Conservation (phyloP, 2,329 filamentous ascomycete genomes). For the Fusarium staphyleae region DNA sequence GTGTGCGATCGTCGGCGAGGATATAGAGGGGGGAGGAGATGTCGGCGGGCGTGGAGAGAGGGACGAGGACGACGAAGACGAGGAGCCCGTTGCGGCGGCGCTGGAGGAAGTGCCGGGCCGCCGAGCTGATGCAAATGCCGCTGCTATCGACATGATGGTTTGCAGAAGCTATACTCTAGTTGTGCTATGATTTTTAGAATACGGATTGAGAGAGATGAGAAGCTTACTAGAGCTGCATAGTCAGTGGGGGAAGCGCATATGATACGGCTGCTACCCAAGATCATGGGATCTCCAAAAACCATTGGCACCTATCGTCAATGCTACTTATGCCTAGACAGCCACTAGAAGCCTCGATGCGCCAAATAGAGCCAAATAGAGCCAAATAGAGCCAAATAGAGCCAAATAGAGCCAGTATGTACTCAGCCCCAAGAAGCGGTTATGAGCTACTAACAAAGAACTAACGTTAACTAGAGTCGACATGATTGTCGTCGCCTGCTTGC, state of each 20-base stretch:
- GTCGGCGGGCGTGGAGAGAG: constrained; percentile 35
- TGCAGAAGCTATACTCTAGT: neutral
- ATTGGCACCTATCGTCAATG: no score
- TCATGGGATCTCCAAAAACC: constrained; percentile 23
- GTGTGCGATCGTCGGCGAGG: constrained; percentile 34
- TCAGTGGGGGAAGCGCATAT: constrained; percentile 32
- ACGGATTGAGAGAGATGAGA: neutral
- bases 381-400: no score
- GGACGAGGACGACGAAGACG: constrained; percentile 32
- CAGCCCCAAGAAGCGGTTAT: no score
- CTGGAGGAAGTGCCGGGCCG: constrained; percentile 13
- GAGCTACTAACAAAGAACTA: no score
- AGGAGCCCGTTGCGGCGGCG: constrained; percentile 21
- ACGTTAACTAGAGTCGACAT: no score
- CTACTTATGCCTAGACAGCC: no score
- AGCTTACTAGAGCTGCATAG: constrained; percentile 20
- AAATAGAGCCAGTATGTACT: no score
- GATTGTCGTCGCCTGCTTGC: no score
- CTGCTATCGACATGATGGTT: constrained; percentile 20
- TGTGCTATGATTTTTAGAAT: neutral
- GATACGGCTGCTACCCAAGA: constrained; percentile 29
- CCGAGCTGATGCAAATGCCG: constrained; percentile 8
- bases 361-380: no score
- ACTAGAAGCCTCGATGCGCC: no score
- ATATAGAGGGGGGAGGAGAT: constrained; percentile 37